These are phyloP conservation scores for Apiotrichum akiyoshidainum DNA, from an alignment of 1,284 basidiomycete genomes.

Conservation along the genomic window DNA sequence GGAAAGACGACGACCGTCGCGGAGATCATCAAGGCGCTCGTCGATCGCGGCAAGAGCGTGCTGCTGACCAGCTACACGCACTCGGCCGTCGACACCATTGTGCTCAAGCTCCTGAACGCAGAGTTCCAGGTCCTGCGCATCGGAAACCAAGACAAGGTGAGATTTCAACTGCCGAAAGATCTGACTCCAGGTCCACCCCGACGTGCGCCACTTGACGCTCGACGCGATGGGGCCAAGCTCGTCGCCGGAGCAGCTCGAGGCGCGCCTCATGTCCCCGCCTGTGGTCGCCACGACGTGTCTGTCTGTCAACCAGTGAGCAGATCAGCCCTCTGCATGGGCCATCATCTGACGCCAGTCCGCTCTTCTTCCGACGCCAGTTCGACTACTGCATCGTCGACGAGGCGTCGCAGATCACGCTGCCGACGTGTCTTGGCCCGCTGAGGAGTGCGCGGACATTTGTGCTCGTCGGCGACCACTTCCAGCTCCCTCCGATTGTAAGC, in stretches of 20 bases:
- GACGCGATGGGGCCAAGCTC: conserved; percentile 58
- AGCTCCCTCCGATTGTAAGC: conserved; percentile 84
- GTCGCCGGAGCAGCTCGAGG: conserved; percentile 72
- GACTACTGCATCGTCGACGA: conserved; percentile 99
- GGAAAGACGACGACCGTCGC: conserved; percentile 96
- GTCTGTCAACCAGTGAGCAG: conserved; percentile 80
- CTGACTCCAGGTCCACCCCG: conserved; percentile 66
- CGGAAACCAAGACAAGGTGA: conserved; percentile 86
- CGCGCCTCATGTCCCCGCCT: conserved; percentile 74
- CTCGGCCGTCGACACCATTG: conserved; percentile 93
- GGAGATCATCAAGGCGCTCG: conserved; percentile 76
- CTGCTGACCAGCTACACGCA: conserved; percentile 92
- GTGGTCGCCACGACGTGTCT: conserved; percentile 96
- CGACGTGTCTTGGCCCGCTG: conserved; percentile 89
- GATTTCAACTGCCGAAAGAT: conserved; percentile 25
- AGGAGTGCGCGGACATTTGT: conserved; percentile 87
- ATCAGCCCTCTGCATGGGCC: not conserved
- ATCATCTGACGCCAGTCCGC: conserved; percentile 57
- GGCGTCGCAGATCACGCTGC: conserved; percentile 94
- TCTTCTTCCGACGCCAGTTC: conserved; percentile 80
- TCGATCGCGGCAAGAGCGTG: conserved; percentile 77
- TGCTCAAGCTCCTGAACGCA: conserved; percentile 69
- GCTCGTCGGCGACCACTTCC: conserved; percentile 94
- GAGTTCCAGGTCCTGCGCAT: conserved; percentile 76
- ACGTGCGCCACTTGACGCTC: conserved; percentile 68